Evolutionary conservation across 2,329 filamentous ascomycete genomes (phyloP).

Genomic region (Aspergillus ustus): DNA sequence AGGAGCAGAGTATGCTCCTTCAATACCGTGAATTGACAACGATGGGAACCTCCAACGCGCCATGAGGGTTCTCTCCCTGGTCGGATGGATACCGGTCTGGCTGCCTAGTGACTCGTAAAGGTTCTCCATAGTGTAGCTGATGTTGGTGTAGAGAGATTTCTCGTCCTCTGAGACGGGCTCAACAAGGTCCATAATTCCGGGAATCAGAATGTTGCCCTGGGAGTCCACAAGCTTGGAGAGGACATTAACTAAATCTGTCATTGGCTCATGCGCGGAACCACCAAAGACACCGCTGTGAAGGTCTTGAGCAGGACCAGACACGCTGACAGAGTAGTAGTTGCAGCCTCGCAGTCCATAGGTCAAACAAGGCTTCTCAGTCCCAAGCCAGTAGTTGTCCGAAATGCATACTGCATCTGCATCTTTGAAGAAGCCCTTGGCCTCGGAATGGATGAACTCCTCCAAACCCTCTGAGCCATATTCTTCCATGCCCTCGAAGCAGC

Average conservation of each 20-base stretch:
- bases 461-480: slow-evolving; percentile 97
- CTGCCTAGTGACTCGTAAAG: slow-evolving; percentile 90
- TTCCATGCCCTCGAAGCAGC: slow-evolving; percentile 99
- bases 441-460: slow-evolving; percentile 88
- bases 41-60: slow-evolving; percentile 94
- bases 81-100: slow-evolving; percentile 81
- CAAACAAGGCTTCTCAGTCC: slow-evolving; percentile 96
- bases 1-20: slow-evolving; percentile 90
- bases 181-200: slow-evolving; percentile 92
- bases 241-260: slow-evolving; percentile 90
- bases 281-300: slow-evolving; percentile 97
- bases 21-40: slow-evolving; percentile 89
- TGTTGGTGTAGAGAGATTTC: slow-evolving; percentile 82
- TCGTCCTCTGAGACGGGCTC: slow-evolving; percentile 86
- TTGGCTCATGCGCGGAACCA: slow-evolving; percentile 94
- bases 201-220: slow-evolving; percentile 88
- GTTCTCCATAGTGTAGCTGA: slow-evolving; percentile 95
- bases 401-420: slow-evolving; percentile 97
- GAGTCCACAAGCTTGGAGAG: slow-evolving; percentile 85
- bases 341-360: slow-evolving; percentile 96
- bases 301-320: slow-evolving; percentile 90
- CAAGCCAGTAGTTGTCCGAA: slow-evolving; percentile 99
- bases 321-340: slow-evolving; percentile 95
- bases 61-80: slow-evolving; percentile 94
- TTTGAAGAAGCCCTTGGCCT: slow-evolving; percentile 93